These are phyloP conservation scores for Malus hybrid DNA, from an alignment of 331 rosid species.

Conservation along the genomic window DNA sequence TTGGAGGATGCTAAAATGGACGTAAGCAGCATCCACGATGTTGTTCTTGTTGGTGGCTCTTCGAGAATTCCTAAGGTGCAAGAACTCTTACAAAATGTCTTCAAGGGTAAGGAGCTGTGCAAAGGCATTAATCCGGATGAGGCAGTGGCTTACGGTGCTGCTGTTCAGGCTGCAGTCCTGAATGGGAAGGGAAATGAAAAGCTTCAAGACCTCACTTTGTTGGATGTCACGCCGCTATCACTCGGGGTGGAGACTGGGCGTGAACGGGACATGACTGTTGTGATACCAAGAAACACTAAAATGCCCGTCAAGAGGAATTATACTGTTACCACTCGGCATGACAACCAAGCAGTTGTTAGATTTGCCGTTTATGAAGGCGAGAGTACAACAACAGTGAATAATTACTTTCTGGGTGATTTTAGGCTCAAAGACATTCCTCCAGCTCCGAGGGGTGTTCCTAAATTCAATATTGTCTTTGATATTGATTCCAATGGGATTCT, in stretches of 20 bases:
- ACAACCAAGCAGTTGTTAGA: constrained; percentile 40
- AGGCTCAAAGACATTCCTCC: neutral
- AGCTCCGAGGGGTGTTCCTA: constrained; percentile 27
- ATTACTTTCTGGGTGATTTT: neutral
- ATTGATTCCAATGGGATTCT: constrained; percentile 53
- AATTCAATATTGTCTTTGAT: no score
- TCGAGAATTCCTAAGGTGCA: constrained; percentile 61
- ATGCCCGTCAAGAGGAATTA: constrained; percentile 44
- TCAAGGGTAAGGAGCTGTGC: constrained; percentile 50
- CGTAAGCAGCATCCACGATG: constrained; percentile 24
- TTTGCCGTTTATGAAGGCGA: constrained; percentile 50
- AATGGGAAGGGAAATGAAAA: neutral
- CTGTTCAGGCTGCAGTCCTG: neutral
- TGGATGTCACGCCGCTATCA: neutral
- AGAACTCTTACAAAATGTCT: constrained; percentile 39
- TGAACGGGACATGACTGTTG: neutral
- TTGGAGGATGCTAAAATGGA: constrained; percentile 15
- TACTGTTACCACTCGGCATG: neutral
- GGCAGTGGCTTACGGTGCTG: constrained; percentile 13
- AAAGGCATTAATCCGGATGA: constrained; percentile 55
- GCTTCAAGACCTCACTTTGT: neutral
- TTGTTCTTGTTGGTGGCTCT: constrained; percentile 56
- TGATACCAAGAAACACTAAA: neutral
- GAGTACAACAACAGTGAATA: constrained; percentile 1
- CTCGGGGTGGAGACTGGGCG: neutral